These are phyloP conservation scores for Lipomyces sp. DNA, from an alignment of 805 yeast species.

Conservation along the genomic window DNA sequence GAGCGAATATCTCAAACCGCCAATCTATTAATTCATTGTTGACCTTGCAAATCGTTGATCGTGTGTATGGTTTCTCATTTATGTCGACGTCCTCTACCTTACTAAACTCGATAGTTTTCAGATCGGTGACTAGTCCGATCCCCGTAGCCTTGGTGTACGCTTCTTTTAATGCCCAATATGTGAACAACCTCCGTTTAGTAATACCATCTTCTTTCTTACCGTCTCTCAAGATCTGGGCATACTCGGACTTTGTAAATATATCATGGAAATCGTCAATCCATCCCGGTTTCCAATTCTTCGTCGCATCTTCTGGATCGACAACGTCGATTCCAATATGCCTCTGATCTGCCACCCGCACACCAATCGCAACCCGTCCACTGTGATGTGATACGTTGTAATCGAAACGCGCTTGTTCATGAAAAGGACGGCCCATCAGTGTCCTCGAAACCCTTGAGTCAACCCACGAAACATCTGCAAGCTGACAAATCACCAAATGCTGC, in stretches of 20 bases:
- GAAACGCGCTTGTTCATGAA: constrained; percentile 4
- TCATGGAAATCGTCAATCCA: constrained; percentile 32
- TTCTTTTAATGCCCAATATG: constrained; percentile 81
- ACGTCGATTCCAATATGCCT: constrained; percentile 29
- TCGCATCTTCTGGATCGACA: constrained; percentile 21
- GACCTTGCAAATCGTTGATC: constrained; percentile 8
- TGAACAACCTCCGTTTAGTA: constrained; percentile 39
- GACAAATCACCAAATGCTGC: constrained; percentile 23
- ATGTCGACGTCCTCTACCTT: constrained; percentile 25
- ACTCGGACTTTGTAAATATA: constrained; percentile 26
- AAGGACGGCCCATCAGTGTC: constrained; percentile 26
- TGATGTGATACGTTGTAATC: constrained; percentile 37
- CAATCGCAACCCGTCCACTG: constrained; percentile 27
- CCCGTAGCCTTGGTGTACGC: constrained; percentile 72
- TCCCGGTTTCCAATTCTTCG: constrained; percentile 8
- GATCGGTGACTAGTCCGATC: constrained; percentile 55
- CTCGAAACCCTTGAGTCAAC: constrained; percentile 11
- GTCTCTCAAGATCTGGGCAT: constrained; percentile 3
- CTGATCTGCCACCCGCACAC: constrained; percentile 15
- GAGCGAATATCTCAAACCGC: constrained; percentile 29
- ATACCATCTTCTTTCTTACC: neutral
- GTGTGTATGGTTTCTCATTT: constrained; percentile 4
- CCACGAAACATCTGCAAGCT: constrained; percentile 16
- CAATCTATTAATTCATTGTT: constrained; percentile 15
- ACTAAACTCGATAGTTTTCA: constrained; percentile 44